Base-by-base conservation (phyloP, 148 eudicot species). In the Polygonum aviculare region DNA sequence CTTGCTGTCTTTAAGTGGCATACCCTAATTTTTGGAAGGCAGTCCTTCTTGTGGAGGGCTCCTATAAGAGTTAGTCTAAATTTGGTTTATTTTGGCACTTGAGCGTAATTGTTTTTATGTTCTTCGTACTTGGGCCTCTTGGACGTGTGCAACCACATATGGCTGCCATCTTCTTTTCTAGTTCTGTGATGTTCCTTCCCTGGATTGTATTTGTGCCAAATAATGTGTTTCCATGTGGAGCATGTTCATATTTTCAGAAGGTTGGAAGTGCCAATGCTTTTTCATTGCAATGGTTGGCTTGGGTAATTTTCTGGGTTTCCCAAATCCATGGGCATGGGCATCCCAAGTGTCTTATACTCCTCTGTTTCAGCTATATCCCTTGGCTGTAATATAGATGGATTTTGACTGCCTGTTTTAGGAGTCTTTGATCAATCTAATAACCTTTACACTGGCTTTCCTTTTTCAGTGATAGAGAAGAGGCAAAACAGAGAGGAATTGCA, bases 1-100 rank as follows among this genome's bases (percentile, higher is more conserved):
- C 49, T 60, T 62, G 85, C 74, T 83, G 88, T 62, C 0, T 7
- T 2, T 9, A 44, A 44, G 51, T 72, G 74, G 52, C 16, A 72
- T 72, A 44, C 52, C 60, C 26, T 4, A 5, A 54, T 54, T 54
- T 54, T 54, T 54, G 22, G 57, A 16, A 51, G 57, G 57, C 4
- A 12, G 57, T 3, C 57, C 6, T 52, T 21, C 18, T 14, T 12
- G 21, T 41, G 45, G 45, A 52, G 59, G 21, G 9, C 21, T 15
- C 59, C 19, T 52, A 52, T 8, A 52, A 52, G 5, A 5, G 41
- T 39, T 39, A 26, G 31, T 26, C 31, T 26, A 26, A 26, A 26
- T 26, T 26, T 26, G 31, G 45, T 7, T 2, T 12, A 6, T 44
- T 7, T 44, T 44, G 7, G 8, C 2, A 6, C 1, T 8, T 44